phyloP scores from a whole-genome alignment of 2,329 filamentous ascomycete species.

The Tolypocladium endophyticum region DNA sequence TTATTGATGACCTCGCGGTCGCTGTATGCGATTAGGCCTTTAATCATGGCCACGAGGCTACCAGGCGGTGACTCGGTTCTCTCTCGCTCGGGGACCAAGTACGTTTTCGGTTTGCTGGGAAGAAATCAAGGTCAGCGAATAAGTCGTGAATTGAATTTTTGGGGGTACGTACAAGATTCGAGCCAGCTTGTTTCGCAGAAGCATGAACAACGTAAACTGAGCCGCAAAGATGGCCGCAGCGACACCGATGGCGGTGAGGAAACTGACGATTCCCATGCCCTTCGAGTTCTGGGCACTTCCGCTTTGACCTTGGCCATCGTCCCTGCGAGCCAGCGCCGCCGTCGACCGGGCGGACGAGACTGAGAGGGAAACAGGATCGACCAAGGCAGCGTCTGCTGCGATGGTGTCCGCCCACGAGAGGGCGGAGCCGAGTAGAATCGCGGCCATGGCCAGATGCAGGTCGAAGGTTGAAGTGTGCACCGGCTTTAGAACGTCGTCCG shows the following conservation, averaged over 20 bases:
- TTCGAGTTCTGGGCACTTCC: conserved; percentile 29
- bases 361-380: background rate
- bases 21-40: conserved; percentile 55
- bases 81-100: conserved; percentile 75
- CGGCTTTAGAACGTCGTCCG: background rate
- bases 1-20: conserved; percentile 84
- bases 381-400: background rate
- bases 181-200: conserved; percentile 67
- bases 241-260: conserved; percentile 53
- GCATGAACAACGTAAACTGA: conserved; percentile 59
- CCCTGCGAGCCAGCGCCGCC: background rate
- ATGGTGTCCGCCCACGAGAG: background rate
- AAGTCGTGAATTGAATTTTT: background rate
- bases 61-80: conserved; percentile 64
- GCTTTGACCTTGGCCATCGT: background rate
- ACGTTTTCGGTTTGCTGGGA: conserved; percentile 67
- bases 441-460: background rate
- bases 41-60: conserved; percentile 38
- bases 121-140: background rate
- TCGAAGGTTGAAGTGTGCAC: background rate
- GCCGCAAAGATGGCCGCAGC: conserved; percentile 53
- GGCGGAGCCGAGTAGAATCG: background rate
- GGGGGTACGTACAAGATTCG: conserved; percentile 62
- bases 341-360: background rate
- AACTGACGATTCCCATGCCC: conserved; percentile 31